These are phyloP conservation scores for Purpureocillium lavendulum DNA, from an alignment of 2,329 filamentous ascomycete genomes.

Conservation along the genomic window DNA sequence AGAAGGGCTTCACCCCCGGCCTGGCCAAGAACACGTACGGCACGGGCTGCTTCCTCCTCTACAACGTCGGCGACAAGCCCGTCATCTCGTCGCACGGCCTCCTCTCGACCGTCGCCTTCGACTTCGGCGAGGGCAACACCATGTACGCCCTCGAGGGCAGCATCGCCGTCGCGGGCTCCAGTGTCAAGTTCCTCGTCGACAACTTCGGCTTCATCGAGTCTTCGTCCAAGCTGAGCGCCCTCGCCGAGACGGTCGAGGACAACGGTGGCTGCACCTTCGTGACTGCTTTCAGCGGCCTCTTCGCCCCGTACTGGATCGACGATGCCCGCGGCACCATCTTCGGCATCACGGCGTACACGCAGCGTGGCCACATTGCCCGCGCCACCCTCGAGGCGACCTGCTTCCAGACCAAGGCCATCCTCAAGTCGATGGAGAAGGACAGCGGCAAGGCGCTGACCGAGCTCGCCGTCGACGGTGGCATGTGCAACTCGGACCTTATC, in stretches of 20 bases:
- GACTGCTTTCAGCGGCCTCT: slow-evolving; percentile 73
- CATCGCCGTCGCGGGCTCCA: slow-evolving; percentile 69
- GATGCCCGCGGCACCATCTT: slow-evolving; percentile 74
- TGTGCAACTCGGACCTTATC: slow-evolving; percentile 72
- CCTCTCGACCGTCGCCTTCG: slow-evolving; percentile 68
- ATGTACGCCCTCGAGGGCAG: slow-evolving; percentile 72
- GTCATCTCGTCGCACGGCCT: slow-evolving; percentile 73
- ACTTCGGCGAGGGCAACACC: slow-evolving; percentile 58
- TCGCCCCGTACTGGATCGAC: slow-evolving; percentile 80
- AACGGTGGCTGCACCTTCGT: slow-evolving; percentile 72
- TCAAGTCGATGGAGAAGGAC: slow-evolving; percentile 75
- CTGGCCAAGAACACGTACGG: slow-evolving; percentile 81
- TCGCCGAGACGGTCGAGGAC: slow-evolving; percentile 47
- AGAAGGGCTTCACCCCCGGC: slow-evolving; percentile 68
- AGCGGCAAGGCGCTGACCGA: slow-evolving; percentile 63
- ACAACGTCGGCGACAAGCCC: slow-evolving; percentile 72
- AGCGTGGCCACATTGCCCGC: slow-evolving; percentile 68
- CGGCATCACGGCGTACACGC: slow-evolving; percentile 68
- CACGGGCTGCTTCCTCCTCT: slow-evolving; percentile 76
- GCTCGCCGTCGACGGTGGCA: slow-evolving; percentile 76
- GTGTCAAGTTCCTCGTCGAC: slow-evolving; percentile 59
- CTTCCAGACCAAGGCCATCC: slow-evolving; percentile 76
- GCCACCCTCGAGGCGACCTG: slow-evolving; percentile 75
- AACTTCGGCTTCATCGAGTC: slow-evolving; percentile 47
- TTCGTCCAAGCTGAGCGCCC: slow-evolving; percentile 33